These are phyloP conservation scores for Selenicereus undatus DNA, from an alignment of 148 eudicot species.

Conservation along the genomic window DNA sequence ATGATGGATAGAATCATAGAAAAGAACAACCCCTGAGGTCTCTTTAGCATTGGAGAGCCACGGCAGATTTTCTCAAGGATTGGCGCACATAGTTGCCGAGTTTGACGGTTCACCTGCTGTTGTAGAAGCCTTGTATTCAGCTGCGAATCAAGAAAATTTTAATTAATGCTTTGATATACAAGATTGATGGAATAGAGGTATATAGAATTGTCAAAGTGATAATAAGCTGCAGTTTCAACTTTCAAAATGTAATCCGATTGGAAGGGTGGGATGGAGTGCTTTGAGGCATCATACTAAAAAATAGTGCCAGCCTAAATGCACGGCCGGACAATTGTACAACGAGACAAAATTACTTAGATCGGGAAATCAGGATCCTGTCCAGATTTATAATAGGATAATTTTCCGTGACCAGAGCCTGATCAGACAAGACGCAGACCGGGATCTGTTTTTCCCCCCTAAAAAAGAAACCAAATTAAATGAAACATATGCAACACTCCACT, in stretches of 20 bases:
- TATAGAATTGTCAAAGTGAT: not conserved
- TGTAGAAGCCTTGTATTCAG: not conserved
- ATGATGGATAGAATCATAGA: not conserved
- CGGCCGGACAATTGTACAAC: too few species aligned
- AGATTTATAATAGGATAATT: too few species aligned
- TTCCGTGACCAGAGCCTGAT: too few species aligned
- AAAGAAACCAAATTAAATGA: too few species aligned
- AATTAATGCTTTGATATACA: not conserved
- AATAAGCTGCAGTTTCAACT: not conserved
- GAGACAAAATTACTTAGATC: too few species aligned
- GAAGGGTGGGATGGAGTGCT: not conserved
- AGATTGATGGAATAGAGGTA: not conserved
- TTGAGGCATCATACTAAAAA: not conserved
- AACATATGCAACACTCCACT: too few species aligned
- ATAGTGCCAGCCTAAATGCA: too few species aligned
- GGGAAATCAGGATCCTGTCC: too few species aligned
- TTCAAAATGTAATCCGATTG: not conserved
- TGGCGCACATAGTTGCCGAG: not conserved
- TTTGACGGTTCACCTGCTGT: not conserved
- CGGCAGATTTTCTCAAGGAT: slow-evolving; percentile 8
- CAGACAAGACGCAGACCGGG: too few species aligned
- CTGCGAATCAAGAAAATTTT: not conserved
- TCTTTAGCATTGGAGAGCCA: not conserved
- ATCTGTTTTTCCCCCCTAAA: too few species aligned
- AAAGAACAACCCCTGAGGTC: not conserved